Evolutionary conservation across 352 stramenopile species (phyloP), one percentile per base, ranked within the genome.

Genomic region (Phytopythium cucurbitacearum): DNA sequence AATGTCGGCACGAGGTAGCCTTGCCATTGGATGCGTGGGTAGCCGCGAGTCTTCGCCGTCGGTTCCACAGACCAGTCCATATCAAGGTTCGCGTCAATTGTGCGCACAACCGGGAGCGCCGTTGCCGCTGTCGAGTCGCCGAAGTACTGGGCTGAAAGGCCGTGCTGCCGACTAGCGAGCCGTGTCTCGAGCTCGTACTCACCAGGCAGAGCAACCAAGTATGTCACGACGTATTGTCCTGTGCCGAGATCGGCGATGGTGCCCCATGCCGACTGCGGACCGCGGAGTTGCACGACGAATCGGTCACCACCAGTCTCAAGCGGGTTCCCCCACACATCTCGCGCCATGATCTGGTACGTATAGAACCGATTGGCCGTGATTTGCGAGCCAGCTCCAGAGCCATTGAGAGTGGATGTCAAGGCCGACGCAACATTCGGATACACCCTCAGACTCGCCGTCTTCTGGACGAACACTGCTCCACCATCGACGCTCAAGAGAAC

Each of bases 131-230:
- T 44, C 28, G 53, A 61, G 32, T 61, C 59, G 1, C 60, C 42
- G 40, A 72, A 85, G 45, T 85, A 85, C 40, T 68, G 65, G 2
- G 60, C 69, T 4, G 54, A 51, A 3, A 86, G 53, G 0, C 71
- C 73, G 21, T 48, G 54, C 9, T 55, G 38, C 11, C 53, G 53
- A 21, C 58, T 60, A 34, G 68, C 64, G 5, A 87, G 58, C 34
- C 60, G 28, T 6, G 63, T 81, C 51, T 86, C 60, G 38, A 81
- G 69, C 47, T 88, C 65, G 53, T 83, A 85, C 2, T 57, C 7
- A 0, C 75, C 71, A 32, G 64, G 52, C 21, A 67, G 50, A 7
- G 53, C 51, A 13, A 68, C 58, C 12, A 51, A 37, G 37, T 83
- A 85, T 7, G 51, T 59, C 13, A 80, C 69, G 21, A 65, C 39